A percentile compares a stretch with the other conserved stretches of the same genome.
phyloP scores from a whole-genome alignment of 495 filamentous ascomycete genomes.

The Ascodesmis nigricans region DNA sequence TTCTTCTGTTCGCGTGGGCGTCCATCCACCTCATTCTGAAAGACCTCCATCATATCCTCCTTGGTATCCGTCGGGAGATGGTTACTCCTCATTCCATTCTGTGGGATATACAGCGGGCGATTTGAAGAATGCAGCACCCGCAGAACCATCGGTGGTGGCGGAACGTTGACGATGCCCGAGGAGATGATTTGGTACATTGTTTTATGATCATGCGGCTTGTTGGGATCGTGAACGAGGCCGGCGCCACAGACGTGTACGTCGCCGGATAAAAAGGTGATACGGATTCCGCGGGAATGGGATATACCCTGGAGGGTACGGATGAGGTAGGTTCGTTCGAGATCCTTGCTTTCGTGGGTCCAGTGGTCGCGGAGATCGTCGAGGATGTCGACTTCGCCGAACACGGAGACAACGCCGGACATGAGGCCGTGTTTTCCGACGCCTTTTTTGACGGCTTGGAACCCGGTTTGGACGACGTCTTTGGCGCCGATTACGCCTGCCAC shows the following conservation, averaged over 20 bases:
- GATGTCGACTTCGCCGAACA: conserved; percentile 92
- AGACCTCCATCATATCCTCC: conserved; percentile 99
- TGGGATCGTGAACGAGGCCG: conserved; percentile 82
- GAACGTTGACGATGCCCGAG: conserved; percentile 73
- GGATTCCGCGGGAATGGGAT: conserved; percentile 71
- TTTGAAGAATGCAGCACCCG: conserved; percentile 85
- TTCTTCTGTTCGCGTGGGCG: conserved; percentile 58
- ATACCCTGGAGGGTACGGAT: conserved; percentile 92
- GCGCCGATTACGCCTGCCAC: conserved; percentile 88
- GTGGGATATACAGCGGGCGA: conserved; percentile 72
- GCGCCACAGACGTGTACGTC: conserved; percentile 83
- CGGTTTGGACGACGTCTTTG: conserved; percentile 70
- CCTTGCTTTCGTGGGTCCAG: conserved; percentile 97
- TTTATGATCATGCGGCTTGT: conserved; percentile 80
- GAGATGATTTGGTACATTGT: conserved; percentile 98
- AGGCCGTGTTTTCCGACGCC: conserved; percentile 84
- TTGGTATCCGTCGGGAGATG: conserved; percentile 63
- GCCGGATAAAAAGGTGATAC: conserved; percentile 90
- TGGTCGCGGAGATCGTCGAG: conserved; percentile 84
- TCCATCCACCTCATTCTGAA: conserved; percentile 72
- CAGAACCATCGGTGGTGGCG: conserved; percentile 61
- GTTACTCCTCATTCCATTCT: conserved; percentile 65
- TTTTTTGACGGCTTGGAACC: conserved; percentile 84
- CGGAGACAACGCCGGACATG: conserved; percentile 83
- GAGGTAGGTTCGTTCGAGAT: conserved; percentile 87